Evolutionary conservation across 2,329 filamentous ascomycete genomes (phyloP).

Genomic region (Lecanoromycetidae sp.): DNA sequence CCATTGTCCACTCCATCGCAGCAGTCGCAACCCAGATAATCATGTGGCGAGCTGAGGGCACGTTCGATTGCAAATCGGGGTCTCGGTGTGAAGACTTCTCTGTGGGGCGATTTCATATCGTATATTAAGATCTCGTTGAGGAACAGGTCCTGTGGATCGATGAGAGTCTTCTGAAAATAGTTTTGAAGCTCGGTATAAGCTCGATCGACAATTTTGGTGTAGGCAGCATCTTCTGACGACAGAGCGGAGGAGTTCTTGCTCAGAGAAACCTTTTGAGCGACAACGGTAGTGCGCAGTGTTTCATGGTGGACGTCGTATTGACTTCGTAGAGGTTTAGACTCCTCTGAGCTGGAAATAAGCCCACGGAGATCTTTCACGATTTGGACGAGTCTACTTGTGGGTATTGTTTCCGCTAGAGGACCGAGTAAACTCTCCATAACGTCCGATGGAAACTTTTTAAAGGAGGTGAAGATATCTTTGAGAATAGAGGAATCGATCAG

Average conservation of each 20-base stretch:
- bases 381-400: background rate
- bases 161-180: conserved; percentile 35
- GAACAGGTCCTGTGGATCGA: conserved; percentile 39
- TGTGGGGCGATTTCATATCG: conserved; percentile 45
- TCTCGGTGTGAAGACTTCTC: conserved; percentile 45
- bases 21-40: conserved; percentile 47
- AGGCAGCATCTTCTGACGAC: conserved; percentile 42
- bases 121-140: conserved; percentile 48
- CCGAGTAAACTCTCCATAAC: conserved; percentile 32
- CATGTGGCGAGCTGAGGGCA: conserved; percentile 45
- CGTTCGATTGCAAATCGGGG: conserved; percentile 49
- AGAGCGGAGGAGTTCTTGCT: conserved; percentile 45
- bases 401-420: conserved; percentile 21
- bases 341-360: background rate
- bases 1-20: conserved; percentile 28
- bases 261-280: conserved; percentile 47
- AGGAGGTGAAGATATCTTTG: conserved; percentile 39
- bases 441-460: conserved; percentile 43
- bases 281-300: conserved; percentile 40
- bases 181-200: conserved; percentile 35
- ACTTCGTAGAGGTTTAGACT: conserved; percentile 11
- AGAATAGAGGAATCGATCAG: conserved; percentile 40
- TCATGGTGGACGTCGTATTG: conserved; percentile 11
- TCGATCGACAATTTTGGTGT: conserved; percentile 41
- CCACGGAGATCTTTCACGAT: background rate